Percentiles rank a stretch among this genome's conserved stretches.
phyloP scores from a whole-genome alignment of 805 yeast species.

The Isabelozyma pseudorhagii region DNA sequence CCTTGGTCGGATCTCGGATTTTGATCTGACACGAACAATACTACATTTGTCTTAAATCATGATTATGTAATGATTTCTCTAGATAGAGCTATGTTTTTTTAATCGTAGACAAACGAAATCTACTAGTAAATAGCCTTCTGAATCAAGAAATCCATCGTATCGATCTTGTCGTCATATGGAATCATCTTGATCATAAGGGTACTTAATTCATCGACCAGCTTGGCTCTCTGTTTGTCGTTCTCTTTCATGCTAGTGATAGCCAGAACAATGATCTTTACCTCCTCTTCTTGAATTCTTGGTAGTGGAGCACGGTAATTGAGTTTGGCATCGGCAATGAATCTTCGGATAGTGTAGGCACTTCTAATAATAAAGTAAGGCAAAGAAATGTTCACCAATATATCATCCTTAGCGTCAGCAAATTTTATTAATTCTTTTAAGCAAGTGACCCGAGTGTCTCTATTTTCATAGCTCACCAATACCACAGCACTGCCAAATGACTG shows the following conservation, averaged over 20 bases:
- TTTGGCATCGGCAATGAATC: conserved; percentile 60
- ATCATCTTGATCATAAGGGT: background rate
- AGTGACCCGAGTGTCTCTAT: conserved; percentile 46
- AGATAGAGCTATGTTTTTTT: background rate
- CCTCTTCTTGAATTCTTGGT: conserved; percentile 61
- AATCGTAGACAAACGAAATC: background rate
- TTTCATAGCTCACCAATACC: conserved; percentile 40
- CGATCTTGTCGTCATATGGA: background rate
- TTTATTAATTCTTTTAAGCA: conserved; percentile 56
- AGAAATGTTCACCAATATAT: conserved; percentile 4
- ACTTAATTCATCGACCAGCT: background rate
- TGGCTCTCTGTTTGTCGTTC: background rate
- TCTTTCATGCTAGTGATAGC: conserved; percentile 13
- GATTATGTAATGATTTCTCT: no score
- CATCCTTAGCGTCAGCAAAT: conserved; percentile 16
- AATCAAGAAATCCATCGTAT: background rate
- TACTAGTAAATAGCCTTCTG: background rate
- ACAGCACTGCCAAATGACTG: conserved; percentile 64
- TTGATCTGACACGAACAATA: no score
- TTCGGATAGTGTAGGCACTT: conserved; percentile 56
- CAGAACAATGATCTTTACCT: conserved; percentile 45
- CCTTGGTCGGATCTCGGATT: background rate
- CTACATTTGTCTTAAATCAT: no score
- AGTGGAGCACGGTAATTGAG: conserved; percentile 63
- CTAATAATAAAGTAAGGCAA: conserved; percentile 50